Evolutionary conservation across 78 protist species (phyloP).

Genomic region (Dictyostelium firmibasis): DNA sequence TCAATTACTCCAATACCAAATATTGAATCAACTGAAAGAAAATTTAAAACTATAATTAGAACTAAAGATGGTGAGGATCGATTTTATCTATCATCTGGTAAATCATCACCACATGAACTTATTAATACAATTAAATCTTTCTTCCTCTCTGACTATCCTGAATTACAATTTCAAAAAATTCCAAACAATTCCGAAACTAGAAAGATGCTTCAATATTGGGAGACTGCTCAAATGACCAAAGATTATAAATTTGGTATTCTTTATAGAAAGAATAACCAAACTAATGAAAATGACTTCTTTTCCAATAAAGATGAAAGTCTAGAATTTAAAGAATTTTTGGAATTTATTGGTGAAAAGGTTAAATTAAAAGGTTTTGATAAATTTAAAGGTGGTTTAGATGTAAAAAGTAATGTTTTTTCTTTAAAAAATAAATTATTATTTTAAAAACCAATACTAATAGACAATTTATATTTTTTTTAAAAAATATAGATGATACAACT

Average conservation of each 20-base stretch:
- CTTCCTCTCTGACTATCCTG: slow-evolving; percentile 8
- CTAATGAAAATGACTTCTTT: slow-evolving; percentile 80
- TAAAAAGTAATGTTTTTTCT: slow-evolving; percentile 30
- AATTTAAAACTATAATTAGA: slow-evolving; percentile 61
- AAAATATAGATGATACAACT: slow-evolving; percentile 53
- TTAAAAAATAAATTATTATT: neutral
- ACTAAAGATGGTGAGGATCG: slow-evolving; percentile 69
- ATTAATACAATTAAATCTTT: slow-evolving; percentile 45
- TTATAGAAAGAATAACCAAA: slow-evolving; percentile 55
- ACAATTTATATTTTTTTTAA: neutral
- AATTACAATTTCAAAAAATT: slow-evolving; percentile 34
- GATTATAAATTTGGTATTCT: slow-evolving; percentile 81
- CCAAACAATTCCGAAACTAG: slow-evolving; percentile 44
- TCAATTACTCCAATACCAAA: neutral
- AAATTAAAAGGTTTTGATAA: slow-evolving; percentile 49
- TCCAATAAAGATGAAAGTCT: slow-evolving; percentile 37
- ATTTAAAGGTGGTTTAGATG: slow-evolving; percentile 84
- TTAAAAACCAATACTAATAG: neutral
- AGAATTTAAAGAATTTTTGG: slow-evolving; percentile 75
- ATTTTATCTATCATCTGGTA: slow-evolving; percentile 64
- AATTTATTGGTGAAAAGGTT: slow-evolving; percentile 76
- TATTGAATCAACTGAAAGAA: slow-evolving; percentile 50
- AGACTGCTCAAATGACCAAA: slow-evolving; percentile 63
- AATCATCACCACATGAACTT: slow-evolving; percentile 42
- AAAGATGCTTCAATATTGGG: slow-evolving; percentile 56